Evolutionary conservation across 805 yeast genomes (phyloP), one percentile per base, ranked within the genome.

Genomic region (Ogataea siamensis): DNA sequence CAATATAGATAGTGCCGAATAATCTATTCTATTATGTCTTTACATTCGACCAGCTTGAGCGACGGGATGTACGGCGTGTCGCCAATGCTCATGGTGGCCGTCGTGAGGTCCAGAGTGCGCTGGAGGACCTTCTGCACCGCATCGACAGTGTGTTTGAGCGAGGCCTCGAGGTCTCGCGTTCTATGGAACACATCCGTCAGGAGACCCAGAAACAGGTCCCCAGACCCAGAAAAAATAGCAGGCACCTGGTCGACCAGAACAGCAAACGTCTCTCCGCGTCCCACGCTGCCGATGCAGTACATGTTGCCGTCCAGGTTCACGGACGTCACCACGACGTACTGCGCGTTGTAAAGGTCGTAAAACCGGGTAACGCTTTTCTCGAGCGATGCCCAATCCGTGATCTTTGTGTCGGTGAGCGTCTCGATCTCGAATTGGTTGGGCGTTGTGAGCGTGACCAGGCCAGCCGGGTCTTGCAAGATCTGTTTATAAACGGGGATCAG

Each of bases 391-490:
- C 72, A 54, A 39, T 63, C 61, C 0, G 30, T 43, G 8, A 82
- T 71, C 35, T 62, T 62, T 2, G 62, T 51, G 1, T 67, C 81
- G 9, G 78, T 73, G 31, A 84, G 61, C 0, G 69, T 54, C 51
- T 83, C 89, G 57, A 83, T 63, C 53, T 84, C 93, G 55, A 83
- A 77, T 51, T 83, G 89, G 54, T 84, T 84, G 1, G 93, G 91
- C 0, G 88, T 79, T 2, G 75, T 71, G 24, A 82, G 50, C 28
- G 68, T 66, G 1, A 83, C 71, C 14, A 49, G 40, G 12, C 37
- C 27, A 3, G 24, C 29, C 2, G 73, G 73, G 4, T 62, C 54
- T 9, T 40, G 37, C 23, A 83, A 55, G n/a, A 80, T 61, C 9
- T 65, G 45, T 47, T 67, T 64, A 53, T 81, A 82, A 2, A 70